A percentile compares a stretch with the other conserved stretches of the same genome.
Conservation (phyloP, 352 stramenopile species). For the Elongisporangium senticosum region DNA sequence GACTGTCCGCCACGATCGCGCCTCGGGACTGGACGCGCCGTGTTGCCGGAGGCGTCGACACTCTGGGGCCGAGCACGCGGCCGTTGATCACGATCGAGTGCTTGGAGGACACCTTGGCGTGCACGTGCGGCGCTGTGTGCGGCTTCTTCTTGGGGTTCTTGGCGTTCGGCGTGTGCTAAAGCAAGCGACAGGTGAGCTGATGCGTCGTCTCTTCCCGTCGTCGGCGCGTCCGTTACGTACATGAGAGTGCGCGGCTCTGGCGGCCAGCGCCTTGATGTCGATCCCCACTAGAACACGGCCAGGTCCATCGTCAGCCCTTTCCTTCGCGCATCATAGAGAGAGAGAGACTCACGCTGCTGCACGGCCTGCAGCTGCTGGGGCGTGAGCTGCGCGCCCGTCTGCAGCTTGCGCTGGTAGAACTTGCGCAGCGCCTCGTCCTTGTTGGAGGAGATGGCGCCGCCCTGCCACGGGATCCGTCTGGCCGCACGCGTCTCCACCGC, state of each 20-base stretch:
- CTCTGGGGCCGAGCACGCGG: constrained; percentile 51
- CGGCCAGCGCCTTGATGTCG: constrained; percentile 9
- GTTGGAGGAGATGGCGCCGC: constrained; percentile 79
- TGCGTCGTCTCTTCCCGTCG: not conserved
- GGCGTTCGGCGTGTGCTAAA: constrained; percentile 2
- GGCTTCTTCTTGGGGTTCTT: constrained; percentile 38
- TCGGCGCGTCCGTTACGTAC: not conserved
- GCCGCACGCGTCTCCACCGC: constrained; percentile 10
- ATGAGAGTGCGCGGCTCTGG: constrained; percentile 4
- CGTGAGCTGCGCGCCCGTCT: constrained; percentile 33
- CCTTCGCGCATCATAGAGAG: not conserved
- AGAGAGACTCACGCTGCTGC: constrained; percentile 29
- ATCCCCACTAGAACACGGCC: constrained; percentile 12
- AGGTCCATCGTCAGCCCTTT: not conserved
- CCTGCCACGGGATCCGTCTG: constrained; percentile 64
- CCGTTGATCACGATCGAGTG: constrained; percentile 52
- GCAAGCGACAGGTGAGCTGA: not conserved
- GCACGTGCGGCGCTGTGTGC: constrained; percentile 32
- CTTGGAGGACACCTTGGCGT: constrained; percentile 37
- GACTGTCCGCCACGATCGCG: not conserved
- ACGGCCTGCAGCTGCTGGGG: constrained; percentile 42
- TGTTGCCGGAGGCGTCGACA: constrained; percentile 11
- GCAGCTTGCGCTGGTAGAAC: constrained; percentile 77
- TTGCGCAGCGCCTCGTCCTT: constrained; percentile 84
- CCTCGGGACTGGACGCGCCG: not conserved